These are phyloP conservation scores for Ganoderma meredithae DNA, from an alignment of 1,284 basidiomycete genomes.

Conservation along the genomic window DNA sequence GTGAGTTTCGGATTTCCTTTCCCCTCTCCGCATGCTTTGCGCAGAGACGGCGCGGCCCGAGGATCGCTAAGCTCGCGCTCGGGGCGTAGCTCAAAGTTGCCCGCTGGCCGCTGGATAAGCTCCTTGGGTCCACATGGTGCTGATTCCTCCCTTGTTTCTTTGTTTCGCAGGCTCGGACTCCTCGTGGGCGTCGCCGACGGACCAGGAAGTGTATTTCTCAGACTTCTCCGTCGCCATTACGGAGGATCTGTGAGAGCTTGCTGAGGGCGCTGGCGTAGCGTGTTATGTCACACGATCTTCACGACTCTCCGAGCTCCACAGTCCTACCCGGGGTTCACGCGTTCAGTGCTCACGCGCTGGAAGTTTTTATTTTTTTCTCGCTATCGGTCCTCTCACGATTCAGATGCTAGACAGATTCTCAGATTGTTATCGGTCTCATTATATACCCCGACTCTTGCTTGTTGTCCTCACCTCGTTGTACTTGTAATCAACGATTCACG, in stretches of 20 bases:
- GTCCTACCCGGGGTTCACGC: too few species aligned
- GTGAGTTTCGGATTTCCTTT: too few species aligned
- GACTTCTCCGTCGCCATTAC: constrained; percentile 71
- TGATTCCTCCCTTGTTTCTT: constrained; percentile 5
- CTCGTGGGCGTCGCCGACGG: constrained; percentile 61
- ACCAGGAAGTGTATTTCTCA: constrained; percentile 66
- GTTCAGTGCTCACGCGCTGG: not conserved
- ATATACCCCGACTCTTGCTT: not conserved
- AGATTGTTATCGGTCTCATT: not conserved
- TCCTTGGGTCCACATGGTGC: not conserved
- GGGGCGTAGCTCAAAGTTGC: not conserved
- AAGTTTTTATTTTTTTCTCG: not conserved
- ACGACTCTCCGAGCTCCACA: not conserved
- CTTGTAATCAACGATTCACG: not conserved
- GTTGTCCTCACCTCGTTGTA: not conserved
- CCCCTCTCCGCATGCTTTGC: too few species aligned
- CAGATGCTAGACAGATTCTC: not conserved
- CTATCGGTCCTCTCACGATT: not conserved
- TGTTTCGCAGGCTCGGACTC: constrained; percentile 49
- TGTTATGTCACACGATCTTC: not conserved
- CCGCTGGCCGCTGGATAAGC: not conserved
- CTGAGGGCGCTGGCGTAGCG: not conserved
- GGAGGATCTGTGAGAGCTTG: constrained; percentile 49
- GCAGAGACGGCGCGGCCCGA: not conserved
- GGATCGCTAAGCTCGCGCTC: not conserved